phyloP scores from a whole-genome alignment of 352 stramenopile genomes.

The Globisporangium nunn region DNA sequence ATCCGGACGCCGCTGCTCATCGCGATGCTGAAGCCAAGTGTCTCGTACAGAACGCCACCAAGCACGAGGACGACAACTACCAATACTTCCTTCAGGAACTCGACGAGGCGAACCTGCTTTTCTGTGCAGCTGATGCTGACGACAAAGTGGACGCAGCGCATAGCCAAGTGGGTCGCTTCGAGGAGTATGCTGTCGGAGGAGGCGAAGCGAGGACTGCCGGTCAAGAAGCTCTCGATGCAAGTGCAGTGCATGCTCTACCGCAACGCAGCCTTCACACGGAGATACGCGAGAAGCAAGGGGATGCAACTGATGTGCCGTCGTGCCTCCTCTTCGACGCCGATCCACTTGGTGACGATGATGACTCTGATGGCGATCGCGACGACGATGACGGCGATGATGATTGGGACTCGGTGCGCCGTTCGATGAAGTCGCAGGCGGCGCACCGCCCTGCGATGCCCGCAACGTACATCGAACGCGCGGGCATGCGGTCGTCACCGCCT shows the following conservation, averaged over 20 bases:
- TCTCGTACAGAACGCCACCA: slow-evolving; percentile 27
- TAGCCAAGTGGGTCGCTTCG: not conserved
- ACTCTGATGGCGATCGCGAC: not conserved
- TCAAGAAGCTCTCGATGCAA: not conserved
- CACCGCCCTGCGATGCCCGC: not conserved
- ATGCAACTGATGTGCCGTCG: not conserved
- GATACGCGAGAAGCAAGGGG: not conserved
- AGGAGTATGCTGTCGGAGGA: not conserved
- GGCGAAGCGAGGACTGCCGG: not conserved
- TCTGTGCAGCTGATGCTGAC: slow-evolving; percentile 9
- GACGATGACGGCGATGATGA: slow-evolving; percentile 18
- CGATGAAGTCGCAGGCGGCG: slow-evolving; percentile 16
- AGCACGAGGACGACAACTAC: slow-evolving; percentile 63
- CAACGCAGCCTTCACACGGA: not conserved
- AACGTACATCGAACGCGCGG: not conserved
- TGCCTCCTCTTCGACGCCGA: not conserved
- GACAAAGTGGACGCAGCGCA: not conserved
- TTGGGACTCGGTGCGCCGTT: slow-evolving; percentile 32
- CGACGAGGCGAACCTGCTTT: slow-evolving; percentile 38
- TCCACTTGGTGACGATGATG: not conserved
- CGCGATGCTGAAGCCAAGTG: slow-evolving; percentile 52
- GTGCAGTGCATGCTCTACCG: not conserved
- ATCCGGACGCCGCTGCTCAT: slow-evolving; percentile 36
- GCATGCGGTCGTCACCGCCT: not conserved
- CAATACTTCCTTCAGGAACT: slow-evolving; percentile 62